phyloP scores from a whole-genome alignment of 805 yeast genomes.

The Cyberlindnera saturnus region DNA sequence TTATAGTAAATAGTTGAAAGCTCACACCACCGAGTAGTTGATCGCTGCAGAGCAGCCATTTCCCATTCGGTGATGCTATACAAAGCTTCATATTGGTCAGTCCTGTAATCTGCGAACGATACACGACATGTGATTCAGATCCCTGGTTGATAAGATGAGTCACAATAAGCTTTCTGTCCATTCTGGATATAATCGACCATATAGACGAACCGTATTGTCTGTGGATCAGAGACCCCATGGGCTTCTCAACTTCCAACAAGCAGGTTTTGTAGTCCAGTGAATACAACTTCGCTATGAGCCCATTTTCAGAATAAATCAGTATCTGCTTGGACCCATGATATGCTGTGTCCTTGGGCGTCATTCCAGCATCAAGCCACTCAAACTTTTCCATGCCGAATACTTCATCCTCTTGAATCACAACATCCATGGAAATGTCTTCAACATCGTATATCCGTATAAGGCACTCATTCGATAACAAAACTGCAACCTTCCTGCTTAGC shows the following conservation, averaged over 20 bases:
- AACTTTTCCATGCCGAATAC: slow-evolving; percentile 15
- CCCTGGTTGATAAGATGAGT: slow-evolving; percentile 5
- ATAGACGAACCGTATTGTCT: background rate
- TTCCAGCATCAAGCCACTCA: slow-evolving; percentile 11
- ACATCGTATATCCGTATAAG: slow-evolving; percentile 10
- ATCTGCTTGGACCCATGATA: slow-evolving; percentile 15
- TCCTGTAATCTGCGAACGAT: slow-evolving; percentile 3
- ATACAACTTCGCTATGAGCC: slow-evolving; percentile 8
- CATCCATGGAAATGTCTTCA: slow-evolving; percentile 8
- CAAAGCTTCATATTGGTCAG: background rate
- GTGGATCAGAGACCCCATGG: slow-evolving; percentile 4
- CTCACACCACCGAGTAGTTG: slow-evolving; percentile 3
- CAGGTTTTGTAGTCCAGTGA: slow-evolving; percentile 9
- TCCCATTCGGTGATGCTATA: slow-evolving; percentile 5
- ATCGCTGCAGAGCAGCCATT: slow-evolving; percentile 11
- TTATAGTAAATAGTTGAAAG: slow-evolving; percentile 5
- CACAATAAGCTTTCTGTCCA: background rate
- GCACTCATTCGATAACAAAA: slow-evolving; percentile 5
- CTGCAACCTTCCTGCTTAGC: slow-evolving; percentile 8
- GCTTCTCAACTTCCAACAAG: slow-evolving; percentile 11
- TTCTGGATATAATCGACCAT: slow-evolving; percentile 1
- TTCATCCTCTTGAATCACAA: slow-evolving; percentile 13
- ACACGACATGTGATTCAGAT: slow-evolving; percentile 1
- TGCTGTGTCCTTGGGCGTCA: slow-evolving; percentile 10
- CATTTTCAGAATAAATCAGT: slow-evolving; percentile 8